Evolutionary conservation across 2,329 filamentous ascomycete genomes (phyloP), one percentile per base, ranked within the genome.

Genomic region (Trichoderma koningiopsis): DNA sequence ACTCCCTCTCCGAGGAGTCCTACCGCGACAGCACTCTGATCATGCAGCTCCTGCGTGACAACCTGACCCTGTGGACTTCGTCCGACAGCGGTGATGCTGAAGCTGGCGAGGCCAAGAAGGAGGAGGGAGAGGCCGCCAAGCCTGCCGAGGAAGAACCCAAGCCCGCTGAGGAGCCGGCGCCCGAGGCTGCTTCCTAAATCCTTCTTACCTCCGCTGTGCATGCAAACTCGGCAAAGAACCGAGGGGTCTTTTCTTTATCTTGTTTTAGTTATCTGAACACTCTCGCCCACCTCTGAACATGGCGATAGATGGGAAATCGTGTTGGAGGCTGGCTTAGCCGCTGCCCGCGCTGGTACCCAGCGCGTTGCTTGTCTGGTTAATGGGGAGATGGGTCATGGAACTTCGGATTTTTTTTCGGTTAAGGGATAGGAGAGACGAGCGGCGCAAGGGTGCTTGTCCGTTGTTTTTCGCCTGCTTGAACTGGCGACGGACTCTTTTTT

Each of bases 1-100:
- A 98, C 87, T 97, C 94, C 63, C 88, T 98, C 74, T 97, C 93
- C 71, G 95, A 97, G 87, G 95, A 98, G 87, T 97, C 93, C 71
- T 97, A 98, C 91, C 93, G 94, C 80, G 95, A 98, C 85, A 97
- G 94, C 89, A 98, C 95, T 71, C 89, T 98, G 77, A 97, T 98
- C 87, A 98, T 97, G 95, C 95, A 98, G 88, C 89, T 98, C 72
- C 91, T 98, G 82, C 93, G 95, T 81, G 95, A 97, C 87, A 98
- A 97, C 88, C 88, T 98, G 73, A 97, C 94, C 75, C 91, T 97
- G 83, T 97, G 94, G 94, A 97, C 94, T 76, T 97, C 94, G 76
- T 96, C 94, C 71, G 94, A 97, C 81, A 92, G 88, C 77, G 90
- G 86, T 77, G 95, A 97, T 82, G 86, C 87, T 71, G 92, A 95